phyloP scores from a whole-genome alignment of 805 yeast species.

The Candida silvatica region DNA sequence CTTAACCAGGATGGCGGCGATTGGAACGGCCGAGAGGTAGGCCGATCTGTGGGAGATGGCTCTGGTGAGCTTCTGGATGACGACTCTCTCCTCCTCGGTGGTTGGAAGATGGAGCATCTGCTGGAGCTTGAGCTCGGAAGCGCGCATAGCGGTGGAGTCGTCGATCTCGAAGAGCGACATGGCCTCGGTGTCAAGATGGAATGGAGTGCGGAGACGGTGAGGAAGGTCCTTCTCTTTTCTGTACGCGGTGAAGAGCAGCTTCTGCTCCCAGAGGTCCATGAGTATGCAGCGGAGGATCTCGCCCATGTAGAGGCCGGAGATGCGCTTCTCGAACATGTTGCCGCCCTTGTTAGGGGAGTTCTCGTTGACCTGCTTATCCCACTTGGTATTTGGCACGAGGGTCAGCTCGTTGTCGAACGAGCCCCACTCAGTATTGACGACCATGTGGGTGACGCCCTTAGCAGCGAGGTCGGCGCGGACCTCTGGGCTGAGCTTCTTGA shows the following conservation, averaged over 20 bases:
- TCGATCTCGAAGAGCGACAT: slow-evolving; percentile 83
- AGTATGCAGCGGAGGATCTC: slow-evolving; percentile 74
- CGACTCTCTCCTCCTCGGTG: slow-evolving; percentile 58
- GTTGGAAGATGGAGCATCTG: slow-evolving; percentile 67
- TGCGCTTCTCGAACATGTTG: slow-evolving; percentile 90
- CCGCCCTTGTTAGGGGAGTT: slow-evolving; percentile 73
- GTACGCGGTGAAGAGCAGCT: slow-evolving; percentile 51
- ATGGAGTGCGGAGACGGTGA: slow-evolving; percentile 66
- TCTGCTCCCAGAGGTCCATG: slow-evolving; percentile 54
- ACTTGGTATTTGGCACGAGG: slow-evolving; percentile 69
- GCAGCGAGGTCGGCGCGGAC: slow-evolving; percentile 27
- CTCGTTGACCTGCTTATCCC: slow-evolving; percentile 65
- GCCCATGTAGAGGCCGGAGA: slow-evolving; percentile 89
- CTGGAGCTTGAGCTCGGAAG: slow-evolving; percentile 59
- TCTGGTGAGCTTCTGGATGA: slow-evolving; percentile 63
- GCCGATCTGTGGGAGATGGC: slow-evolving; percentile 90
- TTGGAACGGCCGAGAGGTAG: slow-evolving; percentile 76
- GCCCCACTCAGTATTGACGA: slow-evolving; percentile 96
- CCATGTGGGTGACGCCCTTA: slow-evolving; percentile 59
- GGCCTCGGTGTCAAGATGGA: slow-evolving; percentile 76
- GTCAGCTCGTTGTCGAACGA: slow-evolving; percentile 82
- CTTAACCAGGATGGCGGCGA: slow-evolving; percentile 69
- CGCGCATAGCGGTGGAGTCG: slow-evolving; percentile 61
- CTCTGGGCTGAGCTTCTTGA: slow-evolving; percentile 60
- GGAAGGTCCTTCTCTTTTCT: slow-evolving; percentile 33